Conservation (phyloP, 2,329 filamentous ascomycete genomes). For the Penicillium corylophilum region DNA sequence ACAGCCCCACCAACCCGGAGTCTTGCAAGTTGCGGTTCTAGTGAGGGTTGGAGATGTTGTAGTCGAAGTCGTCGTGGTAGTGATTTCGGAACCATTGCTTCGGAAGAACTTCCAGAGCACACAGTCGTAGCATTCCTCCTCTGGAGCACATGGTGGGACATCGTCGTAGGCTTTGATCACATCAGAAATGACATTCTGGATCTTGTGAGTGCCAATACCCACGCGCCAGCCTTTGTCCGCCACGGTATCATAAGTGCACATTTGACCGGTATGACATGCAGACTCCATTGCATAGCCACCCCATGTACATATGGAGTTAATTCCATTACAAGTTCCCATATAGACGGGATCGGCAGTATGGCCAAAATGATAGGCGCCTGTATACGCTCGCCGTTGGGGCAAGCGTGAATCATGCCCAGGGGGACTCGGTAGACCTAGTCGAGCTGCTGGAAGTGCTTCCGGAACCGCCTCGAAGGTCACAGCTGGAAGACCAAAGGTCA, state of each 20-base stretch:
- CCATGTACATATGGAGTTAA: conserved; percentile 83
- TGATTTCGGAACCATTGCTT: conserved; percentile 81
- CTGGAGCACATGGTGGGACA: conserved; percentile 73
- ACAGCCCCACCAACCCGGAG: conserved; percentile 85
- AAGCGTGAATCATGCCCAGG: conserved; percentile 71
- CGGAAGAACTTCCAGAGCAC: conserved; percentile 92
- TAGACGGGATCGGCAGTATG: conserved; percentile 95
- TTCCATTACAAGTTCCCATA: conserved; percentile 89
- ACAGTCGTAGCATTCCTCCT: conserved; percentile 83
- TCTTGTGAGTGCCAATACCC: conserved; percentile 86
- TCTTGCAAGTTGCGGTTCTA: conserved; percentile 82
- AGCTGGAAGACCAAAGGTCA: conserved; percentile 88
- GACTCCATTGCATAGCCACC: conserved; percentile 93
- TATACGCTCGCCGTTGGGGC: conserved; percentile 69
- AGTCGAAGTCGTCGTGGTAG: conserved; percentile 60
- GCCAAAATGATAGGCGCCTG: conserved; percentile 85
- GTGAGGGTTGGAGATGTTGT: conserved; percentile 62
- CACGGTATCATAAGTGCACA: conserved; percentile 92
- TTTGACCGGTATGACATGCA: conserved; percentile 82
- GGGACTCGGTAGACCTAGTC: conserved; percentile 81
- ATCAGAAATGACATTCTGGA: conserved; percentile 81
- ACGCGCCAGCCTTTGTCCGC: conserved; percentile 89
- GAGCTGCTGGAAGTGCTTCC: conserved; percentile 80
- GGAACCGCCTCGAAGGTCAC: conserved; percentile 92
- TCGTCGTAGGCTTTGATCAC: conserved; percentile 80